Evolutionary conservation across 1,139 yeast species (phyloP), one percentile per base, ranked within the genome.

Genomic region (Suhomyces kunorum): DNA sequence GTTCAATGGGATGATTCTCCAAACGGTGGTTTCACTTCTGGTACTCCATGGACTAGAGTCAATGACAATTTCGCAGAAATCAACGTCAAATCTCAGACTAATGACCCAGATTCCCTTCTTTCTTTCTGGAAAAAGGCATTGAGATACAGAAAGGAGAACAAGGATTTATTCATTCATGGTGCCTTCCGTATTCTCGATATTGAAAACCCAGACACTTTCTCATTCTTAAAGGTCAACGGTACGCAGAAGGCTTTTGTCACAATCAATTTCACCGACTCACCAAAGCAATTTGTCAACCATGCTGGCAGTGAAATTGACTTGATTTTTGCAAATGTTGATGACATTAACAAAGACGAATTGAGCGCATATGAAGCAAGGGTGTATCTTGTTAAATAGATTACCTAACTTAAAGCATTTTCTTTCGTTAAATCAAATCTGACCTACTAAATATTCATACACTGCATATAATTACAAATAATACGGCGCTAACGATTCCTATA

Each of bases 31-130:
- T 56, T 56, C 40, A 45, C 59, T 18, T 45, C 54, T 11, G 59
- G 58, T 9, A 50, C 44, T 34, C 61, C 61, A n/a, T 56, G 61
- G 61, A 55, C 51, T 39, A 46, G 50, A 36, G 53, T 51, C 30
- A 49, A 55, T 40, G 56, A 51, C 35, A 54, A 50, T 46, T 56
- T 49, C 46, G 50, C 47, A 37, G 52, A 46, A 27, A 44, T 56
- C 34, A 56, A 56, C 35, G 61, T 53, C 9, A 55, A 50, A 7
- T 44, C 55, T 6, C 59, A 56, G 39, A 48, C 53, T 23, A 35
- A 50, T 33, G 58, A 56, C 41, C 50, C 54, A n/a, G 28, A 52
- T 19, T 55, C 59, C 8, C 44, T 56, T 39, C 48, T 49, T 40
- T 44, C 47, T 20, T 55, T 51, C 45, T 56, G 56, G 55, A 48